phyloP scores from a whole-genome alignment of 495 filamentous ascomycete species.

The Amniculicola lignicola region DNA sequence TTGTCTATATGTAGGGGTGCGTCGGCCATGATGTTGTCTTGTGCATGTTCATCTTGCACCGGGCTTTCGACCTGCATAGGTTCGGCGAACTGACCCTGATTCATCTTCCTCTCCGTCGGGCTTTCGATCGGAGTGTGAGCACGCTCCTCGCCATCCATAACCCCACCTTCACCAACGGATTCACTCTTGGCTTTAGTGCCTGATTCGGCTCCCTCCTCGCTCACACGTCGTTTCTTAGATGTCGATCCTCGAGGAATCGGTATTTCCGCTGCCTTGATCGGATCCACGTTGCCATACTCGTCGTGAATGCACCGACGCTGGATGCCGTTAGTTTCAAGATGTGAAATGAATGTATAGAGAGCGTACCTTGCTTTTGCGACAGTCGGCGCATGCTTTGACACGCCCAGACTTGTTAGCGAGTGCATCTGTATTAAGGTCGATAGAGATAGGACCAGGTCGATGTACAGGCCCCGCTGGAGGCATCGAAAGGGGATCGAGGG shows the following conservation, averaged over 20 bases:
- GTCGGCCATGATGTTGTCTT: conserved; percentile 35
- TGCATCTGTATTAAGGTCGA: conserved; percentile 26
- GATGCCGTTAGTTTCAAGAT: conserved; percentile 30
- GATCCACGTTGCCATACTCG: conserved; percentile 61
- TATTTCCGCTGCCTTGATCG: conserved; percentile 57
- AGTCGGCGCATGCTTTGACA: conserved; percentile 63
- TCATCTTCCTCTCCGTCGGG: conserved; percentile 41
- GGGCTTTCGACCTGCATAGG: not conserved
- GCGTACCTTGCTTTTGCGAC: conserved; percentile 64
- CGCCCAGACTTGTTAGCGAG: conserved; percentile 43
- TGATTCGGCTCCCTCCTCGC: conserved; percentile 39
- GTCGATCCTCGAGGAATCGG: conserved; percentile 56
- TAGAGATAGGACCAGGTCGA: conserved; percentile 1
- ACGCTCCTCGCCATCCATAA: conserved; percentile 8
- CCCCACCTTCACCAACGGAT: not conserved
- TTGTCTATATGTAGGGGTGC: conserved; percentile 32
- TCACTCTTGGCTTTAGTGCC: conserved; percentile 25
- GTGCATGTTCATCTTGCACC: not conserved
- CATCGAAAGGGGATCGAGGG: not conserved
- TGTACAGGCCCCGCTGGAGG: conserved; percentile 6
- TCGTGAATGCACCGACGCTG: conserved; percentile 69
- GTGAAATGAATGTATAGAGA: conserved; percentile 12
- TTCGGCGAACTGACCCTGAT: conserved; percentile 42
- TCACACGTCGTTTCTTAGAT: conserved; percentile 49
- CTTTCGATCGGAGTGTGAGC: conserved; percentile 42